phyloP scores from a whole-genome alignment of 257 asterid species.

The Eucommia ulmoides region DNA sequence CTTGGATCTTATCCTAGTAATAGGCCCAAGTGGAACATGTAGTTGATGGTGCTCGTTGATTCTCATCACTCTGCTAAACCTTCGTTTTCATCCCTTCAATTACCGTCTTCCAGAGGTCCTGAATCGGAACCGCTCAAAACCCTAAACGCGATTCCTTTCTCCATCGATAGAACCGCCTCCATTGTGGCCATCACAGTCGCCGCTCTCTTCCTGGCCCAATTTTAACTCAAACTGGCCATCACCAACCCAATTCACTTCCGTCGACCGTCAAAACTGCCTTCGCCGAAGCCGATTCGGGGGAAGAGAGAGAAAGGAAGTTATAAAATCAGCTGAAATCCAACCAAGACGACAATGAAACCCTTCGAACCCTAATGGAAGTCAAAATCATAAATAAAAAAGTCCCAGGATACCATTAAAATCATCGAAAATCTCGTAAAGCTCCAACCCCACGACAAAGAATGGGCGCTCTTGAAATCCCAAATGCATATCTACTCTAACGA shows the following conservation, averaged over 20 bases:
- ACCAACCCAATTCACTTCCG: conserved; percentile 6
- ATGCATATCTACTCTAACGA: conserved; percentile 55
- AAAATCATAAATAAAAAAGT: conserved; percentile 44
- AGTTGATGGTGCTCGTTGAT: too few species aligned
- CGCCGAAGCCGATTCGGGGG: conserved; percentile 18
- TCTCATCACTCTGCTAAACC: too few species aligned
- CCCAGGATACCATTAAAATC: conserved; percentile 45
- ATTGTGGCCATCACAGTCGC: conserved; percentile 19
- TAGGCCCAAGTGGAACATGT: too few species aligned
- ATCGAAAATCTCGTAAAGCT: conserved; percentile 42
- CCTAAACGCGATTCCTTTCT: not conserved
- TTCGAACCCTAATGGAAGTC: conserved; percentile 55
- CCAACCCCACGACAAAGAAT: conserved; percentile 67
- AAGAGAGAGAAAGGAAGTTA: conserved; percentile 47
- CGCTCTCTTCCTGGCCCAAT: conserved; percentile 15
- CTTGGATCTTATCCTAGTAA: too few species aligned
- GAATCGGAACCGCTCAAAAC: conserved; percentile 3
- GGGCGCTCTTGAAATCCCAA: conserved; percentile 83
- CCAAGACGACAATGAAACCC: conserved; percentile 40
- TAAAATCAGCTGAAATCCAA: conserved; percentile 35
- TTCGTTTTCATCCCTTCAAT: too few species aligned
- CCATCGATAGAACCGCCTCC: conserved; percentile 14
- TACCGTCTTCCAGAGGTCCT: too few species aligned
- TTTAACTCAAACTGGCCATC: conserved; percentile 14
- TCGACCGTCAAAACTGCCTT: conserved; percentile 20